Evolutionary conservation across 208 protist genomes (phyloP).

Genomic region (Crithidia mellificae): DNA sequence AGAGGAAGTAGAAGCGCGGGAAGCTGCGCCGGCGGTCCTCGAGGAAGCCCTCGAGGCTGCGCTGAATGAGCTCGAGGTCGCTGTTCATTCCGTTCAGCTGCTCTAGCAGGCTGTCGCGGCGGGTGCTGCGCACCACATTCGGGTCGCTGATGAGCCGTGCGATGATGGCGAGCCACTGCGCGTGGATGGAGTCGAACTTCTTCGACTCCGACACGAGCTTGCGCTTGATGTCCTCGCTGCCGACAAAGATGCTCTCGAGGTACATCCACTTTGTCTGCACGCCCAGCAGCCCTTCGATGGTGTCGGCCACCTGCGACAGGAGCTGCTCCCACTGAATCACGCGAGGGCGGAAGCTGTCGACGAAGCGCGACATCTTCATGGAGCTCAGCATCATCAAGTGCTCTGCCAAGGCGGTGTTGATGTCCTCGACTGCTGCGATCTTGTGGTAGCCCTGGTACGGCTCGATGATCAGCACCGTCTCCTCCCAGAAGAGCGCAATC

Average conservation of each 20-base stretch:
- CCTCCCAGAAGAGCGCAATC: conserved; percentile 92
- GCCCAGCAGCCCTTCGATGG: conserved; percentile 90
- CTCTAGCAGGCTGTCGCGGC: conserved; percentile 91
- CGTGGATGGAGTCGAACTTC: conserved; percentile 96
- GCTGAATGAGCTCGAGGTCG: conserved; percentile 97
- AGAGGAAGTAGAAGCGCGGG: conserved; percentile 98
- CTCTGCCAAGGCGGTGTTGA: conserved; percentile 94
- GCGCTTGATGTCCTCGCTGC: conserved; percentile 97
- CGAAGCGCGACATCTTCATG: conserved; percentile 97
- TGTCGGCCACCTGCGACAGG: conserved; percentile 94
- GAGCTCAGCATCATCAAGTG: conserved; percentile 92
- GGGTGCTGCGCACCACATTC: conserved; percentile 87
- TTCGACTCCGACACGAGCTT: conserved; percentile 96
- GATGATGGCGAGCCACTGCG: conserved; percentile 93
- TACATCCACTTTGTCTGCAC: conserved; percentile 98
- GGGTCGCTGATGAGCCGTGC: conserved; percentile 84
- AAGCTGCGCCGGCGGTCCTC: conserved; percentile 96
- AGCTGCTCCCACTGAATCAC: conserved; percentile 95
- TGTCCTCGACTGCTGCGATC: conserved; percentile 91
- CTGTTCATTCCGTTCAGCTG: conserved; percentile 93
- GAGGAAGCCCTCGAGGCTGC: conserved; percentile 96
- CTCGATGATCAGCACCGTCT: conserved; percentile 83
- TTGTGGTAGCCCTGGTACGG: conserved; percentile 92
- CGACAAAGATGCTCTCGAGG: conserved; percentile 97
- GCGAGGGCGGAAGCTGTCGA: conserved; percentile 93